Evolutionary conservation across 1,139 yeast genomes (phyloP), one percentile per base, ranked within the genome.

Genomic region (Diutina mesorugosa): DNA sequence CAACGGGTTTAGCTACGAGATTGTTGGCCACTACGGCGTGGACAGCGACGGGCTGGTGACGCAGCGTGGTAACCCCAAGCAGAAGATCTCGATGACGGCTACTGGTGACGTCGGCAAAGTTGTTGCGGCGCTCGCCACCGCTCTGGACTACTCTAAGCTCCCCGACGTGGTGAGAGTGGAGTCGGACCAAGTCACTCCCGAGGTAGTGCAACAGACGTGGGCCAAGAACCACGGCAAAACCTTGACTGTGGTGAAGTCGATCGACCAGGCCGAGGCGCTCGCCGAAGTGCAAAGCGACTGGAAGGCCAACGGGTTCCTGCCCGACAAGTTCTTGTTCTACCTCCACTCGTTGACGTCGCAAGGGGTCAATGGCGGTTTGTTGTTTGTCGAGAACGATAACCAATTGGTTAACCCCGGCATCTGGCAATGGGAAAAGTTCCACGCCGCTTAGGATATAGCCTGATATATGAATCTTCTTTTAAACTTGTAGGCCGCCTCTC

Each of bases 381-480:
- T 14, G 26, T 58, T 56, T 32, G 21, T 8, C 30, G 58, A 62
- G 14, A 69, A 70, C 60, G 78, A 80, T 54, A 73, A 75, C 57
- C 85, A 83, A 62, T 63, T 78, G 47, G 71, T 83, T 56, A 83
- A 83, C 65, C 87, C 87, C 1, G 73, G 72, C 1, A 62, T 76
- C 55, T 83, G 83, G 79, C 76, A 74, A 62, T 82, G 86, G 85
- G 71, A 66, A 26, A 70, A 67, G 57, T 72, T 55, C 14, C 41
- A 35, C 10, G 6, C n/a, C 14, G 41, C 41, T 35, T 35, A 10
- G 14, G 14, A 4, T 35, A n/a, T 35, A 35, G 26, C 26, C 26
- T 21, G 26, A 21, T 21, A 21, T 4, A 21, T 21, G 26, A 21
- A 21, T 21, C 26, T 21, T 21, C 26, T 21, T 21, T 21, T 3